phyloP scores from a whole-genome alignment of 208 protist species.

The Leishmania turanica region DNA sequence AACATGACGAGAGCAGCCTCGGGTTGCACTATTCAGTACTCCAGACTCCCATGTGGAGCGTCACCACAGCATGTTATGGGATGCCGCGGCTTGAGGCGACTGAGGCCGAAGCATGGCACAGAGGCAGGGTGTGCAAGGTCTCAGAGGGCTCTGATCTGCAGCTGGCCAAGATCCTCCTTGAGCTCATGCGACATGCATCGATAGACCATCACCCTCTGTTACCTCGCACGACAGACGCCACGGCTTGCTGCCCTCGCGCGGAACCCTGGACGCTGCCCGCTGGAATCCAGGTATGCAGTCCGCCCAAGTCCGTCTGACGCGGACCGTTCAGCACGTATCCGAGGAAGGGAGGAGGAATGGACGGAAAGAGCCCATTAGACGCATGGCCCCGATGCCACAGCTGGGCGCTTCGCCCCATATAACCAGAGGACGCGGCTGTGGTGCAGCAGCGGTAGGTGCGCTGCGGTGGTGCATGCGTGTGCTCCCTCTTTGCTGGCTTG shows the following conservation, averaged over 20 bases:
- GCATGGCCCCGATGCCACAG: no score
- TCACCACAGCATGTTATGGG: not conserved
- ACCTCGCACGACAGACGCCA: not conserved
- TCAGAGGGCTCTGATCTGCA: not conserved
- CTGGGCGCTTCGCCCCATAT: no score
- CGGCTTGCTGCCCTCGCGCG: no score
- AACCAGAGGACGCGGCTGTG: not conserved
- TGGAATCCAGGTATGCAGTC: no score
- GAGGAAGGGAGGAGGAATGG: not conserved
- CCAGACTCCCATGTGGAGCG: not conserved
- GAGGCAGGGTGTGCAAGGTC: not conserved
- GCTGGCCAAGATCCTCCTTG: not conserved
- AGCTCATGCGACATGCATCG: not conserved
- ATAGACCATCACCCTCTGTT: not conserved
- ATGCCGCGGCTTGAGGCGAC: not conserved
- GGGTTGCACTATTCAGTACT: not conserved
- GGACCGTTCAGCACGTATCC: not conserved
- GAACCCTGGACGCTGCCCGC: no score
- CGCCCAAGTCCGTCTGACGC: no score
- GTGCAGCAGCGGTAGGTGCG: not conserved
- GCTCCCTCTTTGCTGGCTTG: no score
- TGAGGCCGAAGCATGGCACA: not conserved
- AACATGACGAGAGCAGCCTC: not conserved
- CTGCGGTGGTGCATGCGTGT: no score
- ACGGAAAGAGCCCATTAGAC: not conserved